Evolutionary conservation across 1,139 yeast genomes (phyloP), one percentile per base, ranked within the genome.

Genomic region (Torulaspora pretoriensis): DNA sequence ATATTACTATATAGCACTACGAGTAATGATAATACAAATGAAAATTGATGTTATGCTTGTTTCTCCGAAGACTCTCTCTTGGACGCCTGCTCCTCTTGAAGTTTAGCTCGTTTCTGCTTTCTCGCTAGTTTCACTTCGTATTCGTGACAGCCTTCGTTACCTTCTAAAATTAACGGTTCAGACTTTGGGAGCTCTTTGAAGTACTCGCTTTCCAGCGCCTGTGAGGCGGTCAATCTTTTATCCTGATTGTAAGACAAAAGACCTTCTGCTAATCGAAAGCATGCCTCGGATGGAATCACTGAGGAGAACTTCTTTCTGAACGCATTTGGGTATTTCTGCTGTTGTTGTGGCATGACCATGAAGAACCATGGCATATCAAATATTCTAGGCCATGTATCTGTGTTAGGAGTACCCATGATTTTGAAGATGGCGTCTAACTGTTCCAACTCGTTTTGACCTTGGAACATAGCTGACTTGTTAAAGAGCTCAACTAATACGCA

Each of bases 291-390:
- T 55, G 87, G 73, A 9, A 78, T 64, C 1, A 69, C 54, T 19
- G 67, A 56, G 1, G 62, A 61, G 59, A 72, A 85, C 39, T 67
- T 68, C 24, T 70, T 69, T 30, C 68, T 65, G 58, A 90, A 85
- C 39, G 66, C 66, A 35, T 74, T 65, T 40, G 73, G 74, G 32
- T 69, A 70, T 36, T 53, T 60, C 16, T 49, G 47, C 3, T 49
- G 46, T 16, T 59, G 56, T 36, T 67, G 66, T 2, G 95, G 95
- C 55, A 81, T 75, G 40, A 90, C 67, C 77, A 92, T 76, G 57
- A 87, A 92, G 69, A 82, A 89, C 98, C 98, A 92, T 0, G 98
- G 97, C 59, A 90, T 71, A 38, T 75, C 70, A 49, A 77, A 80
- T 32, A 85, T 75, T 10, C 73, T 78, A 0, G 96, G 92, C 97